phyloP scores from a whole-genome alignment of 2,329 filamentous ascomycete species.

The Parascedosporium putredinis region DNA sequence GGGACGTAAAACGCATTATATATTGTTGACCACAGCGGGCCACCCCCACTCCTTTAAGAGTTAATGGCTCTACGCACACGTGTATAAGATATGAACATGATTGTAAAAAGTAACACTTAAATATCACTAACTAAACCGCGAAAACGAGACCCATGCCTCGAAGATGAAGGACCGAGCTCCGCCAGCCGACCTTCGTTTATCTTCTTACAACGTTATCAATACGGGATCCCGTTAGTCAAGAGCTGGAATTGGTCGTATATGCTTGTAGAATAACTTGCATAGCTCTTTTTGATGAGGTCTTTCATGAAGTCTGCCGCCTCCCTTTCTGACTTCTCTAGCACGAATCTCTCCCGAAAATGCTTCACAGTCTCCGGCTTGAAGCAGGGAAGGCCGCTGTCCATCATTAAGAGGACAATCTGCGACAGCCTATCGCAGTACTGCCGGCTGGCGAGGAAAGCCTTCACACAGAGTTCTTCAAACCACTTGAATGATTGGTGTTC shows the following conservation, averaged over 20 bases:
- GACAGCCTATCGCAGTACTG: constrained; percentile 81
- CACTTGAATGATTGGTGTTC: constrained; percentile 83
- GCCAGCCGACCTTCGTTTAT: too few species aligned
- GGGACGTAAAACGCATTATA: too few species aligned
- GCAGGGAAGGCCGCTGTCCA: constrained; percentile 90
- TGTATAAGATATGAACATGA: too few species aligned
- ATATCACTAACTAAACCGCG: too few species aligned
- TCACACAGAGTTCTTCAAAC: constrained; percentile 95
- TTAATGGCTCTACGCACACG: too few species aligned
- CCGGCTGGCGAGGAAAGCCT: constrained; percentile 81
- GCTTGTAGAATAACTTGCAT: constrained; percentile 81
- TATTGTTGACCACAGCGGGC: too few species aligned
- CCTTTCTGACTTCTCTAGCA: constrained; percentile 79
- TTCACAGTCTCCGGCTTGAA: constrained; percentile 94
- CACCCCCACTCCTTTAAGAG: too few species aligned
- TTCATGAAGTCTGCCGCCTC: constrained; percentile 94
- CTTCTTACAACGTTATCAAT: too few species aligned
- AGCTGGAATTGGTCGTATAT: constrained; percentile 98
- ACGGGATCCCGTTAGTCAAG: constrained; percentile 94
- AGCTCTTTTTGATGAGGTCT: constrained; percentile 80
- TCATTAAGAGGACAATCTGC: constrained; percentile 87
- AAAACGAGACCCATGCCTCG: too few species aligned
- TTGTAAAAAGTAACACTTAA: too few species aligned
- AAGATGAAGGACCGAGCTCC: too few species aligned
- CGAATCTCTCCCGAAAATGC: constrained; percentile 88